Base-by-base conservation (phyloP, 2,329 filamentous ascomycete genomes). In the Akanthomyces lecanii region DNA sequence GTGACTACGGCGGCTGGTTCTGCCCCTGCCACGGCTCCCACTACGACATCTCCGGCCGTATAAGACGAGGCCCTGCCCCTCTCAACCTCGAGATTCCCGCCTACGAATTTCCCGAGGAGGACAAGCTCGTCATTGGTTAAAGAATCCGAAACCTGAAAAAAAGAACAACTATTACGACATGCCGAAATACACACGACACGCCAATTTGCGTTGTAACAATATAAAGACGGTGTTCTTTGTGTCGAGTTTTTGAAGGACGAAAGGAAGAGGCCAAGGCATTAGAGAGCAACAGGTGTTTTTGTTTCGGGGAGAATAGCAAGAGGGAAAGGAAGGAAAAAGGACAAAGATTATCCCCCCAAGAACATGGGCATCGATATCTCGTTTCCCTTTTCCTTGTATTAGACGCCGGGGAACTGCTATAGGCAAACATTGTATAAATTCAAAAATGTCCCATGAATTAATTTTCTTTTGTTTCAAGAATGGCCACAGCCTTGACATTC, bases 11-110 rank as follows among this genome's bases (percentile, higher is more conserved):
- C 77, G 95, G 95, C 76, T 99, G 95, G 95, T 99, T 99, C 90
- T 99, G 95, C 85, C 95, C 95, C 69, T 99, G 95, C 90, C 95
- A 99, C 87, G 95, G 95, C 79, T 97, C 93, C 71, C 95, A 99
- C 85, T 99, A 99, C 87, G 95, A 99, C 78, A 98, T 99, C 79
- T 98, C 93, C 68, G 95, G 95, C 78, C 92, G 95, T 81, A 91
- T 97, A 86, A 89, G 95, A 84, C 97, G 91, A 86, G 95, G 95
- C 69, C 95, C 95, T 67, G 95, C 95, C 66, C 95, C 95, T 69
- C 87, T 99, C 74, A 99, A 99, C 85, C 88, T 99, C 76, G 95
- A 98, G 83, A 88, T 98, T 70, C 95, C 94, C 69, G 77, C 80
- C 73, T 97, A 97, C 84, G 91, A 91, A 73, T 98, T 99, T 87